Base-by-base conservation (phyloP, 805 yeast species). In the Candida silvicultrix region DNA sequence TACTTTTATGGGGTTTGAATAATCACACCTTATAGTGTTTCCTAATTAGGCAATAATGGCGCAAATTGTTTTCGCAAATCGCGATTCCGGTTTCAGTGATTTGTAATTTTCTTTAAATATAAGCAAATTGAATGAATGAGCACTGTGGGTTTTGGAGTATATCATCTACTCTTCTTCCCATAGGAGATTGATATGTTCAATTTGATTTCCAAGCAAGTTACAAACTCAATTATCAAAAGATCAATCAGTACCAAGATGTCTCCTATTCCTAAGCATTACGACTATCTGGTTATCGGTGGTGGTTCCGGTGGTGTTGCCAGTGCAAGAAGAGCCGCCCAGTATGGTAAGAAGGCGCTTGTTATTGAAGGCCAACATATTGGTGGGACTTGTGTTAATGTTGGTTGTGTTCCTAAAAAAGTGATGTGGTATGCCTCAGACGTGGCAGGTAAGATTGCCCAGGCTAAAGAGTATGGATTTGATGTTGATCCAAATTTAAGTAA, bases 231-330 rank as follows among this genome's bases (percentile, higher is more conserved):
- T n/a, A 9, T 9, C 15, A 11, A 28, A 28, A 28, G 43, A 31
- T 31, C 21, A 6, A 48, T 55, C 14, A 48, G 50, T 15, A 55
- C 45, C n/a, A n/a, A n/a, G 10, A 83, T 83, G 89, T 80, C 87
- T 37, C 81, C 84, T 25, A 57, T 72, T 40, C 50, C 62, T 34
- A 72, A 57, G 46, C 92, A 88, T 64, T 94, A 81, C 74, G 89
- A 94, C 60, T 92, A 87, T 64, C 71, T 94, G 43, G 99, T 94
- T 48, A 94, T 94, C 54, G 99, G 99, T 44, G 99, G 99, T 48
- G 99, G 99, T 14, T 89, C 97, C 34, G 99, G 98, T 41, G 99
- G 99, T 55, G 97, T 94, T 40, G 97, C 99, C n/a, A 83, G 95
- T 19, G 95, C 97, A 15, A 82, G 99, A 67, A 81, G 98, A 58